A percentile compares a stretch with the other conserved stretches of the same genome.
Conservation (phyloP, 140 eudicot genomes). For the Erigeron philadelphicus region DNA sequence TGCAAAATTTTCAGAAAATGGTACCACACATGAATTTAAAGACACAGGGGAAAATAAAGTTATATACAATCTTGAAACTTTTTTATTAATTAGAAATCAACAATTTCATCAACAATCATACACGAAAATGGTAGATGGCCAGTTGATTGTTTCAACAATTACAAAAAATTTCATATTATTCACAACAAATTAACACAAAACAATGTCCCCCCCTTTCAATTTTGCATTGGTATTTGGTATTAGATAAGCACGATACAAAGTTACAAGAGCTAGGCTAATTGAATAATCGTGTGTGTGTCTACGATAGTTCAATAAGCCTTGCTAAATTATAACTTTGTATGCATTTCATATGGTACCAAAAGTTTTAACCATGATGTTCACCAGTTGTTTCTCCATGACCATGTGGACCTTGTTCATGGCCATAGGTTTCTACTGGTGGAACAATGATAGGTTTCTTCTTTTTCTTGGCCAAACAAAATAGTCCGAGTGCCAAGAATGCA, state of each 20-base stretch:
- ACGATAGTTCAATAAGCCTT: too few species aligned
- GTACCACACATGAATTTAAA: too few species aligned
- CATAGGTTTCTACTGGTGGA: conserved; percentile 44
- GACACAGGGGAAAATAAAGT: too few species aligned
- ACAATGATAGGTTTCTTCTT: conserved; percentile 66
- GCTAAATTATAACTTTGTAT: too few species aligned
- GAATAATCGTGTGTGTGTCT: too few species aligned
- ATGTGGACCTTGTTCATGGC: conserved; percentile 23
- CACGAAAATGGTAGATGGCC: not conserved
- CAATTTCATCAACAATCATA: not conserved
- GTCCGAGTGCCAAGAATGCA: conserved; percentile 63
- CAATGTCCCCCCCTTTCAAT: not conserved
- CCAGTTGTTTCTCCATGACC: conserved; percentile 21
- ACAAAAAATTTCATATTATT: not conserved
- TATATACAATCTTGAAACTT: too few species aligned
- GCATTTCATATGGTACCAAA: not conserved
- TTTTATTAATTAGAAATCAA: too few species aligned
- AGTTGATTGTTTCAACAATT: not conserved
- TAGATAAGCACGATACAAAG: too few species aligned
- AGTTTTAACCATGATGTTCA: not conserved
- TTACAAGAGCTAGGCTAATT: too few species aligned
- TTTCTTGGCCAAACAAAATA: conserved; percentile 64
- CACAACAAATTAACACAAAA: not conserved
- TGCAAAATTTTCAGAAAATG: too few species aligned
- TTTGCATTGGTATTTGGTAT: too few species aligned